Base-by-base conservation (phyloP, 139 green algal genomes). In the Mesostigma viride region DNA sequence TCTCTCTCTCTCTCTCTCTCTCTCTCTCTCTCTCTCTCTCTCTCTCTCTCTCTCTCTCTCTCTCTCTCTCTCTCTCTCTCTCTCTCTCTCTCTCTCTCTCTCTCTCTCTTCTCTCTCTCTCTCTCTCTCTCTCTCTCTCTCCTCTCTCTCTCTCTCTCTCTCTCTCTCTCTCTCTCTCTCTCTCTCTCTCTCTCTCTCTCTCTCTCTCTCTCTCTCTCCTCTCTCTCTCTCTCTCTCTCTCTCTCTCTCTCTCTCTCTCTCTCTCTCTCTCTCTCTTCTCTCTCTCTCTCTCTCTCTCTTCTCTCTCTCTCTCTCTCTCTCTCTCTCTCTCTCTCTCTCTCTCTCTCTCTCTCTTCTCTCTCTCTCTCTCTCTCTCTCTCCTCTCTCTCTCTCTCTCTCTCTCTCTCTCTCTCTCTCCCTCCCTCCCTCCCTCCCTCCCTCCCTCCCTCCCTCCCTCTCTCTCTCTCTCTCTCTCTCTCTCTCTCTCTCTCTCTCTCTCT, bases 331-430 rank as follows among this genome's bases (percentile, higher is more conserved):
- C 57, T 28, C 57, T 64, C 14, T 11, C 17, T 11, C 17, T 11
- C 17, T 17, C 28, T 64, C 57, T 17, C 28, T 64, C 57, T 36
- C 22, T 65, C 61, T 22, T 67, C 46, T 27, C 61, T 65, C 32
- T 69, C 61, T 68, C 61, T 28, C 61, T 65, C 32, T 14, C 61
- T 68, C 30, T 58, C n/a, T 14, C 60, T 67, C 35, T 6, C 28
- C 11, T 14, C 28, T 17, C 60, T 58, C 35, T 8, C 60, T 58
- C 35, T 67, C 60, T 67, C 17, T 68, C 61, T 68, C 11, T 64
- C 61, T 67, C 46, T 68, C n/a, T n/a, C n/a, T n/a, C n/a, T n/a
- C n/a, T n/a, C n/a, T n/a, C n/a, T n/a, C n/a, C n/a, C n/a, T n/a
- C n/a, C n/a, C 61, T 17, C n/a, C 57, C 17, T 64, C 14, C 17